These are phyloP conservation scores for Terana coerulea DNA, from an alignment of 768 basidiomycete genomes.

Conservation along the genomic window DNA sequence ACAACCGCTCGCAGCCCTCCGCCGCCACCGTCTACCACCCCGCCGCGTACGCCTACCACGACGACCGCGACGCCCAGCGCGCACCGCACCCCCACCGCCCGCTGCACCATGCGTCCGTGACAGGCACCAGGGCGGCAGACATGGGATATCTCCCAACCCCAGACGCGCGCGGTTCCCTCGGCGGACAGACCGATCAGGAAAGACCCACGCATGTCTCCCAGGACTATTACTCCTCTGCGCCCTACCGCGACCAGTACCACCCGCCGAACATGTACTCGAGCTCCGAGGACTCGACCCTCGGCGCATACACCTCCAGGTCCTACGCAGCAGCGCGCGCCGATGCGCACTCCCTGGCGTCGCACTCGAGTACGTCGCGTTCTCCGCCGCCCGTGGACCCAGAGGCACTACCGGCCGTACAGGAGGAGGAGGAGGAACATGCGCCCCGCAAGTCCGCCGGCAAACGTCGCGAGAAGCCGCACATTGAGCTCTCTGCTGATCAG, in stretches of 20 bases:
- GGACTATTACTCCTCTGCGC: slow-evolving; percentile 1
- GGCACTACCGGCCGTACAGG: background rate
- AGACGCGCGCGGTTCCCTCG: background rate
- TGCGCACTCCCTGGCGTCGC: slow-evolving; percentile 6
- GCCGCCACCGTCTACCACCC: background rate
- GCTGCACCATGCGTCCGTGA: background rate
- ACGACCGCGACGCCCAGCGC: slow-evolving; percentile 1
- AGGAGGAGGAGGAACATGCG: background rate
- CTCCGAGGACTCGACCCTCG: background rate
- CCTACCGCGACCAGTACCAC: slow-evolving; percentile 13
- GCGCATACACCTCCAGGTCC: background rate
- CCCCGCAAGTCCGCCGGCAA: background rate
- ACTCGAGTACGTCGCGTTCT: slow-evolving; percentile 9
- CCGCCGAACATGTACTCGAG: slow-evolving; percentile 5
- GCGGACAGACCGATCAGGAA: slow-evolving; percentile 6
- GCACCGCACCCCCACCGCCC: background rate
- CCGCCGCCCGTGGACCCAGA: background rate
- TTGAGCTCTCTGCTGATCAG: slow-evolving; percentile 71
- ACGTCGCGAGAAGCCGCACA: slow-evolving; percentile 41
- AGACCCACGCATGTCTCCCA: slow-evolving; percentile 5
- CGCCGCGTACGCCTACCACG: background rate
- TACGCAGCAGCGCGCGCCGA: slow-evolving; percentile 1
- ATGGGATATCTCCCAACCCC: background rate
- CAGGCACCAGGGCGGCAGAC: background rate
- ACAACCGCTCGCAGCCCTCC: slow-evolving; percentile 15